Base-by-base conservation (phyloP, 306 rosid species). In the Gastrolobium bilobum region DNA sequence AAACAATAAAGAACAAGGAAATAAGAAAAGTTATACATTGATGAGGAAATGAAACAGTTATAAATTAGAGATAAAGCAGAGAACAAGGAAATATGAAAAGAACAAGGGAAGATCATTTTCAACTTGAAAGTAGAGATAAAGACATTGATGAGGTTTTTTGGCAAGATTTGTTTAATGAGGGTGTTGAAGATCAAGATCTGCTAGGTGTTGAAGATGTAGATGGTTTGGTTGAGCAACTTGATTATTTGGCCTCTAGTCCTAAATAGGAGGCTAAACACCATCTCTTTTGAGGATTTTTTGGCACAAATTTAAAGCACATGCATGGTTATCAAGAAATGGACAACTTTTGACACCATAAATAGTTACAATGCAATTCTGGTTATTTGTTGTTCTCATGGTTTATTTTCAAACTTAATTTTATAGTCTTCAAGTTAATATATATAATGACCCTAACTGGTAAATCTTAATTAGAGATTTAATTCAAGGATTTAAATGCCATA, bases 101-200 rank as follows among this genome's bases (percentile, higher is more conserved):
- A n/a, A n/a, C n/a, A n/a, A n/a, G n/a, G 26, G 60, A 74, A 58
- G 66, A 67, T 10, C 47, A 6, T 8, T 3, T 51, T 52, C 77
- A 77, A 56, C 11, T 62, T 74, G 87, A 66, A 72, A 50, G 69
- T 59, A 71, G 62, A 64, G 78, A 63, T 53, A 79, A 68, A 79
- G 79, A 77, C 7, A 71, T 77, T 73, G 87, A 80, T 52, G 84
- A 83, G 5, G 76, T 82, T 10, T 86, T 89, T 74, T 92, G 95
- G 97, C 56, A 84, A 82, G 84, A 83, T 15, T 80, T 90, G 81
- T 83, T 92, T 26, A 46, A 83, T 57, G 90, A 87, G 26, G 71
- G 39, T 42, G 40, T 67, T 74, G 82, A 71, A 51, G 81, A 75
- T 58, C 38, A 84, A 66, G 76, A 71, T 58, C 11, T 68, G 2